Evolutionary conservation across 192 early-diverging fungal species (phyloP).

Genomic region (Coemansia reversa): DNA sequence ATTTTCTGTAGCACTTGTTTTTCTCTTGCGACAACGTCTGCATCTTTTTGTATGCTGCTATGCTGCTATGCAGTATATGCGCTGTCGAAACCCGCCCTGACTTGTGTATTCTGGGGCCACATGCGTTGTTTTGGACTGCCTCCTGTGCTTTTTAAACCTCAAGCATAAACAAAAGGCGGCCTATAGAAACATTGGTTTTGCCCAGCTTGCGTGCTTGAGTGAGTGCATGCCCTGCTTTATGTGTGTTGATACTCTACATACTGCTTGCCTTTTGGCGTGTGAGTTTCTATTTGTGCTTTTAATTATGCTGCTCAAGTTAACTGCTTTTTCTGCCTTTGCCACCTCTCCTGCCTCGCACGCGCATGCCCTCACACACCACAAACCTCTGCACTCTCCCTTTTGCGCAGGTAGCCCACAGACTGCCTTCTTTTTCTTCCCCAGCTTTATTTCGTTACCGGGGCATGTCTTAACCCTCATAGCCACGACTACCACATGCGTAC

Average conservation of each 20-base stretch:
- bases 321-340: slow-evolving; percentile 21
- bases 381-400: not conserved
- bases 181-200: not conserved
- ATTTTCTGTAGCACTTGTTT: slow-evolving; percentile 1
- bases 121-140: slow-evolving; percentile 12
- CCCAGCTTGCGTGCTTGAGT: not conserved
- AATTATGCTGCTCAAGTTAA: slow-evolving; percentile 14
- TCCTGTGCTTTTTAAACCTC: slow-evolving; percentile 3
- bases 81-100: slow-evolving; percentile 1
- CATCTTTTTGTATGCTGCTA: not conserved
- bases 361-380: slow-evolving; percentile 5
- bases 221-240: not conserved
- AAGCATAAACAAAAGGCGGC: slow-evolving; percentile 7
- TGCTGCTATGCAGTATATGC: not conserved
- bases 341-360: slow-evolving; percentile 8
- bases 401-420: not conserved
- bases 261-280: slow-evolving; percentile 4
- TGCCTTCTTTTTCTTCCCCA: slow-evolving; percentile 11
- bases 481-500: not conserved
- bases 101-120: slow-evolving; percentile 8
- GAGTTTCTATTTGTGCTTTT: slow-evolving; percentile 15
- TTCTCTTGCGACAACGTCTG: not conserved
- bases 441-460: not conserved
- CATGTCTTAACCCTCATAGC: not conserved
- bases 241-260: not conserved